Base-by-base conservation (phyloP, 371 early-diverging fungal species). In the Rhizopus arrhizus region DNA sequence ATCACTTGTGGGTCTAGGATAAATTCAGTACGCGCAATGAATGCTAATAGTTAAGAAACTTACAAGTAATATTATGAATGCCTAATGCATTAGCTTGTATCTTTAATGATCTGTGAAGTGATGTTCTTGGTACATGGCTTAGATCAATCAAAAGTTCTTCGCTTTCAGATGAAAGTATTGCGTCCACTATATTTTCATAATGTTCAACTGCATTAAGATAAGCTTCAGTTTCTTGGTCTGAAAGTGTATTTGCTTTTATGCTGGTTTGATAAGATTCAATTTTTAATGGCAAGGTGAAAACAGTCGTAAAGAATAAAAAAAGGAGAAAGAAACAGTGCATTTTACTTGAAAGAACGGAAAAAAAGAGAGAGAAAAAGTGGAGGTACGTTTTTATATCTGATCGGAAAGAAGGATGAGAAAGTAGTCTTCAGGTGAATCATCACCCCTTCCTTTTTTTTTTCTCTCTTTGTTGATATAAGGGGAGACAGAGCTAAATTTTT, bases 101-200 rank as follows among this genome's bases (percentile, higher is more conserved):
- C 5, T 46, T 10, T 6, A 68, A 41, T 13, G 55, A 28, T 15
- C 29, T 13, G 9, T 63, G 47, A 13, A 51, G 34, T 15, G 42
- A 38, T 12, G 48, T 54, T 50, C 36, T 56, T 47, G 56, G 56
- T n/a, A 56, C 15, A 43, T 73, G 71, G n/a, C 68, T 65, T 13
- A 77, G 41, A 36, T 59, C 56, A 7, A 73, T 42, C 8, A 77
- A 50, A 5, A 74, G 42, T 5, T 68, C 64, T 59, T 77, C 77
- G 48, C 72, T 67, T 38, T 74, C 64, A 1, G 70, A 48, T 49
- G 66, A 72, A 15, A 77, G 50, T 9, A 69, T 62, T 22, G 65
- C 53, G 41, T 77, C 77, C 0, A 72, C 68, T 16, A 72, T 31
- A 6, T 72, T 68, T 53, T 69, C 64, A 34, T 74, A 77, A 47